Evolutionary conservation across 164 flowering plant species (phyloP), one percentile per base, ranked within the genome.

Genomic region (Piper longum): DNA sequence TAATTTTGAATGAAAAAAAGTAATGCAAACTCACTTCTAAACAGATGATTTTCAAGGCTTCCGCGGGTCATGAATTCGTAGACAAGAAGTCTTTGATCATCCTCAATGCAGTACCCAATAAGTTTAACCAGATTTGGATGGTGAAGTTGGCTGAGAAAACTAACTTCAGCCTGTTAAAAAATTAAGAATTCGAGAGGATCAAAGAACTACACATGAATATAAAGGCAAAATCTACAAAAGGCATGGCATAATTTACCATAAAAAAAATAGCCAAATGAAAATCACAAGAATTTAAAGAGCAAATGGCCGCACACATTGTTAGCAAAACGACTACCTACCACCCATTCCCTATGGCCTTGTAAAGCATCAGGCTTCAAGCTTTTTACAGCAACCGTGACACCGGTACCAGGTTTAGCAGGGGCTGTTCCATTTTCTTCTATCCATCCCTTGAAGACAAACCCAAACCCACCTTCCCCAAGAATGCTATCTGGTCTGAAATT

Each of bases 311-410:
- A 57, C n/a, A 19, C n/a, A 54, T 14, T n/a, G 17, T 13, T 7
- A 44, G 16, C 4, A 13, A 18, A 51, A 36, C 3, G 7, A 5
- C 16, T 40, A 57, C 65, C 68, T 71, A 89, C 98, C 95, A 87
- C 83, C 98, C 98, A 92, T 81, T 92, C 98, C 81, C 93, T 84
- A 64, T 92, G 98, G 67, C 96, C 98, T 67, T 92, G 98, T 64
- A 92, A 89, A 62, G 87, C 98, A 76, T 89, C 95, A 14, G 89
- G 98, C 79, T 92, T 92, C 78, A 92, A 75, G 75, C 91, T 89
- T 75, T 92, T 92, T 63, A 92, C 98, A 0, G 96, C 98, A 57
- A 92, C 98, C 0, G 98, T 86, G 63, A 89, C 65, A 48, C 98
- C 96, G 4, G 93, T 72, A 16, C 96, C 98, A 1, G 96, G 98